Evolutionary conservation across 176 grass and related monocot genomes (phyloP).

Genomic region (Microstegium vimineum): DNA sequence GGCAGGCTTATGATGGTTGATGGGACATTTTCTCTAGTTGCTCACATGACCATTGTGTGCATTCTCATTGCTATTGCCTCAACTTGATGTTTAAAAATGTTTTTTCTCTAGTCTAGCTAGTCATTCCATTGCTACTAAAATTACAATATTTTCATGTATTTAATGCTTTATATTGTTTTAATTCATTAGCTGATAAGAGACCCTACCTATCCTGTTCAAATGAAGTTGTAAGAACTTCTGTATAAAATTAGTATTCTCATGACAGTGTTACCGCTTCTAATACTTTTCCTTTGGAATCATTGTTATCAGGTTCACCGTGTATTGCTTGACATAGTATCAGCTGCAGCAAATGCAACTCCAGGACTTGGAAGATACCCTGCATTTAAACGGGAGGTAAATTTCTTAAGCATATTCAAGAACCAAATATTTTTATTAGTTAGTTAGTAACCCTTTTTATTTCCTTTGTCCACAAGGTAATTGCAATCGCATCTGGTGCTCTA

Average conservation of each 20-base stretch:
- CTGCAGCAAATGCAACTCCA: conserved; percentile 79
- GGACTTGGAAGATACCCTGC: conserved; percentile 81
- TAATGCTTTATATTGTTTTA: background rate
- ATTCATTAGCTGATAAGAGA: background rate
- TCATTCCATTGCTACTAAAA: background rate
- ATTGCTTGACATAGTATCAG: conserved; percentile 73
- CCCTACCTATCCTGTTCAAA: background rate
- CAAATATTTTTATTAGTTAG: background rate
- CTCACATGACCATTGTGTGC: too few species aligned
- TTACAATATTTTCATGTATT: background rate
- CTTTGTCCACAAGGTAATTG: conserved; percentile 53
- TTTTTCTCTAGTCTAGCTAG: too few species aligned
- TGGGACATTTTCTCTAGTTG: too few species aligned
- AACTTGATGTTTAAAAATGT: too few species aligned
- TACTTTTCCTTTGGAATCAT: conserved; percentile 6
- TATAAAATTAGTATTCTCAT: background rate
- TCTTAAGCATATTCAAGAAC: conserved; percentile 1
- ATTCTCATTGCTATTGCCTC: too few species aligned
- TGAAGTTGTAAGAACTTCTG: background rate
- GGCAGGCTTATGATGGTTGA: too few species aligned
- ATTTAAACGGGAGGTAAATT: conserved; percentile 71
- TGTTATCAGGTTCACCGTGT: conserved; percentile 60
- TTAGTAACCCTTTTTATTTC: background rate
- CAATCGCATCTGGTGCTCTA: conserved; percentile 68
- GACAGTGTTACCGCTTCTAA: background rate